These are phyloP conservation scores for Fusarium sp. DNA, from an alignment of 2,329 filamentous ascomycete genomes.

Conservation along the genomic window DNA sequence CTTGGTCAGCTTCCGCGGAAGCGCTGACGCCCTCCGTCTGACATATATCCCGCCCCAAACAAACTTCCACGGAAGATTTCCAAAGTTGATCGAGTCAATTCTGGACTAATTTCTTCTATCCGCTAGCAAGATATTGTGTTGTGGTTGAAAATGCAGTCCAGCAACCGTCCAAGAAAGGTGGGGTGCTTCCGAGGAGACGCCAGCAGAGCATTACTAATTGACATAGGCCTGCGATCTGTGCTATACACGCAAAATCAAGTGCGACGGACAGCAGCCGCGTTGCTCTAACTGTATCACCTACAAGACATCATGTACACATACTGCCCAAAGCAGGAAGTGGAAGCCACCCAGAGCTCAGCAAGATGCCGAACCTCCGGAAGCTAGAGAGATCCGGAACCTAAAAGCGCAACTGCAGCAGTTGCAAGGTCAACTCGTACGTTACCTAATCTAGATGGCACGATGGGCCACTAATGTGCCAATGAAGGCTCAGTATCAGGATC, in stretches of 20 bases:
- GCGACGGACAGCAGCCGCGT: slow-evolving; percentile 4
- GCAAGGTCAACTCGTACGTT: not conserved
- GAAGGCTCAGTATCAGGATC: not conserved
- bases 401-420: not conserved
- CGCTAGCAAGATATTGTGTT: fast-evolving
- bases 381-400: not conserved
- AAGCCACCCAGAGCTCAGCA: not conserved
- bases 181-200: not conserved
- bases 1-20: slow-evolving; percentile 27
- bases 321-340: slow-evolving; percentile 4
- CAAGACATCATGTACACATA: not conserved
- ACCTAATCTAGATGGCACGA: no score
- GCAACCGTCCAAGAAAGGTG: slow-evolving; percentile 4
- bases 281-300: slow-evolving; percentile 16
- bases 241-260: slow-evolving; percentile 20
- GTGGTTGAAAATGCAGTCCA: not conserved
- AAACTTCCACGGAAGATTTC: not conserved
- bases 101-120: not conserved
- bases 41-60: not conserved
- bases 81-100: no score
- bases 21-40: not conserved
- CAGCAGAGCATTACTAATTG: not conserved
- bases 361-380: not conserved
- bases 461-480: not conserved
- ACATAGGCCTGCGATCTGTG: slow-evolving; percentile 10